Percentiles rank a stretch among this genome's conserved stretches.
Evolutionary conservation across 2,329 filamentous ascomycete species (phyloP).

Genomic region (Calonectria hongkongensis): DNA sequence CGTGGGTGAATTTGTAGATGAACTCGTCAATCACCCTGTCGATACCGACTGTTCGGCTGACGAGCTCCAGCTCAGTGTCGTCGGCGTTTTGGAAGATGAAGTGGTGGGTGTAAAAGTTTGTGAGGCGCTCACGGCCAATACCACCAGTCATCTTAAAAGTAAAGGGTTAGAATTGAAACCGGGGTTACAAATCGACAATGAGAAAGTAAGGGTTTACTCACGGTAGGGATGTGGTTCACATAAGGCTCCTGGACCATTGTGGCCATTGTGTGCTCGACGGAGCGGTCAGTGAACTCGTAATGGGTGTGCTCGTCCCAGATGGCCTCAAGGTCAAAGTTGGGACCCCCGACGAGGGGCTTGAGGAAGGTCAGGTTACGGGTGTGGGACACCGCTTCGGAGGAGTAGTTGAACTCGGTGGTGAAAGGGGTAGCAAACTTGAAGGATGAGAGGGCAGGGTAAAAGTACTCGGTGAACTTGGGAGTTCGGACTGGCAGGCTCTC

Average conservation of each 20-base stretch:
- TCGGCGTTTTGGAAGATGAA: slow-evolving; percentile 85
- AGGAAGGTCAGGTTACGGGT: slow-evolving; percentile 80
- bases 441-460: slow-evolving; percentile 61
- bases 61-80: slow-evolving; percentile 80
- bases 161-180: not conserved
- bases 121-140: slow-evolving; percentile 77
- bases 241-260: slow-evolving; percentile 89
- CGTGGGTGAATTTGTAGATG: slow-evolving; percentile 78
- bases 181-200: rapidly evolving
- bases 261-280: slow-evolving; percentile 84
- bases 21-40: slow-evolving; percentile 85
- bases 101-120: slow-evolving; percentile 81
- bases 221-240: slow-evolving; percentile 85
- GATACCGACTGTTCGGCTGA: slow-evolving; percentile 82
- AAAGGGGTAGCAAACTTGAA: slow-evolving; percentile 69
- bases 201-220: slow-evolving; percentile 58
- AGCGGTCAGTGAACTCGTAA: slow-evolving; percentile 81
- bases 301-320: slow-evolving; percentile 88
- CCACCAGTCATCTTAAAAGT: slow-evolving; percentile 75
- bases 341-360: slow-evolving; percentile 77
- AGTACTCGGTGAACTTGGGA: slow-evolving; percentile 58
- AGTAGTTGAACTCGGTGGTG: slow-evolving; percentile 68
- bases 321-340: slow-evolving; percentile 83
- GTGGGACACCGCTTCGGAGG: slow-evolving; percentile 77
- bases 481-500: slow-evolving; percentile 28